Base-by-base conservation (phyloP, 176 grass and related monocot species). In the Zoysia pacifica region DNA sequence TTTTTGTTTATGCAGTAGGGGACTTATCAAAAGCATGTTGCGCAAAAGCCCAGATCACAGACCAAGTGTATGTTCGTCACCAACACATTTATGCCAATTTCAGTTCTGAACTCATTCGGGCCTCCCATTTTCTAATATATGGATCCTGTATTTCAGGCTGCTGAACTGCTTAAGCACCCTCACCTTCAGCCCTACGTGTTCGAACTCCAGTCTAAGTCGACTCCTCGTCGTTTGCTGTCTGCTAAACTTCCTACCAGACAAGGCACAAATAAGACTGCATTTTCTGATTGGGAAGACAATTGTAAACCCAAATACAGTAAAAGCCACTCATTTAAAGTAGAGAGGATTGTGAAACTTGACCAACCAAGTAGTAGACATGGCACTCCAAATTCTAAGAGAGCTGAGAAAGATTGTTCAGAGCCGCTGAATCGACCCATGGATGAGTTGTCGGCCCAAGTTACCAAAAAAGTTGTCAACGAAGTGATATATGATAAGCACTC, bases 21-120 rank as follows among this genome's bases (percentile, higher is more conserved):
- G 90, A 74, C 92, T 98, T 16, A 80, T 98, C 55, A 98, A 92
- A 86, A 98, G 92, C 86, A 98, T 98, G 95, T 47, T 94, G 55
- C 86, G 92, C 16, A 98, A 81, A 74, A 94, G 71, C 75, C 95
- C 95, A 79, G 90, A 98, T 75, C 92, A 94, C 54, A 98, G 95
- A 68, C 95, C 92, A 87, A 94, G 90, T 89, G 95, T 97, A 97
- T 48, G 84, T 81, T 82, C 37, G 71, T 36, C 9, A 35, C 71
- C 4, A 54, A 48, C 28, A 42, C 36, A 62, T 44, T 55, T 16
- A 65, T 59, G n/a, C 52, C 55, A 36, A 41, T 19, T 74, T 41
- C 48, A 70, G 6, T 70, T 78, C 19, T 69, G 38, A n/a, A 74
- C 45, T 44, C 5, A 74, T 83, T 51, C 18, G 44, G 44, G 3